Evolutionary conservation across 805 yeast genomes (phyloP), one percentile per base, ranked within the genome.

Genomic region (Ogataea glucozyma): DNA sequence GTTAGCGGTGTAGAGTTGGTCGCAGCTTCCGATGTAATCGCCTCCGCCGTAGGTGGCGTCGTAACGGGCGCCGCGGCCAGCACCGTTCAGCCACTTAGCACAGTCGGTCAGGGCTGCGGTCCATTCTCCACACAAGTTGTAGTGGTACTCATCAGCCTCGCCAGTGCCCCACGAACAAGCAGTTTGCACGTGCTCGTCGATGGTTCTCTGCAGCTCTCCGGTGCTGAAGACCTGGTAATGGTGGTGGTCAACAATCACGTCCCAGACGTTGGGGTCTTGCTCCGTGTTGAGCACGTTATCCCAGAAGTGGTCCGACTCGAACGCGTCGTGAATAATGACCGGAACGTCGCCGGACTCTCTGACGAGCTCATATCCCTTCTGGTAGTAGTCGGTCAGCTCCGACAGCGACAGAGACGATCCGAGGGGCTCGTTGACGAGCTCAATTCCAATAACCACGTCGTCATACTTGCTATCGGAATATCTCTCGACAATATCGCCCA

Each of bases 41-140:
- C 67, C 58, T 32, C 58, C 59, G 19, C 48, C 53, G 59, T 56
- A 80, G 6, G 79, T 59, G 31, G 86, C 88, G 43, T 86, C 89
- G 65, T 76, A 88, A 58, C 96, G 78, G 23, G 96, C 81, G 47
- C 95, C 95, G 46, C 80, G 70, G 41, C 81, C 82, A 16, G 85
- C 90, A 59, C 97, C 97, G 57, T 90, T 90, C 36, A 90, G 69
- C 95, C 95, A 85, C 45, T 73, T 73, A 6, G 93, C 78, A 70
- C 97, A 90, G 67, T 90, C 97, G 3, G 96, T 89, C 51, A 90
- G 73, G 1, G 97, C 97, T 10, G 89, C 95, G 18, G 87, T 72
- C 87, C 91, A 90, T 69, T 89, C 97, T 48, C 97, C 97, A 34
- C 79, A 75, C 23, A 89, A 72, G 41, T 76, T 75, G 87, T 91